These are phyloP conservation scores for Metarhizium anisopliae DNA, from an alignment of 2,329 filamentous ascomycete species.

Conservation along the genomic window DNA sequence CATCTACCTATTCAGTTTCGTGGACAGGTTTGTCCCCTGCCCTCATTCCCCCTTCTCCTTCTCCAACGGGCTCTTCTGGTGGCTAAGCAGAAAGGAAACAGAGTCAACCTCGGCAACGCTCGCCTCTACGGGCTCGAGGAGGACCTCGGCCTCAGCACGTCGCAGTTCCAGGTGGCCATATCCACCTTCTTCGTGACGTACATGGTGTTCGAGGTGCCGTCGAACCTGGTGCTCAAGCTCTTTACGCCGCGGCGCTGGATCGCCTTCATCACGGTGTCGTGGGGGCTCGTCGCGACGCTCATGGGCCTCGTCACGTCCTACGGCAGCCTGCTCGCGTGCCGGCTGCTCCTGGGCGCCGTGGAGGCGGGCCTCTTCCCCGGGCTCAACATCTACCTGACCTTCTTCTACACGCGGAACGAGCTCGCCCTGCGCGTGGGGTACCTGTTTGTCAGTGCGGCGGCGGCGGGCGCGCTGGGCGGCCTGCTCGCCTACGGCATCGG, in stretches of 20 bases:
- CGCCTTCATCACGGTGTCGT: conserved; percentile 52
- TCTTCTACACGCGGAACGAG: conserved; percentile 69
- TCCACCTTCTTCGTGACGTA: conserved; percentile 62
- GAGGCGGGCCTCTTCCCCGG: conserved; percentile 66
- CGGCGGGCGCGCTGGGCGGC: conserved; percentile 64
- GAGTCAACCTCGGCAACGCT: conserved; percentile 67
- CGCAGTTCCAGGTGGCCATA: conserved; percentile 61
- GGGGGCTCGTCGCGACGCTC: conserved; percentile 61
- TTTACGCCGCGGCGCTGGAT: conserved; percentile 55
- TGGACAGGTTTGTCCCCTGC: conserved; percentile 49
- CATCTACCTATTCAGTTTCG: conserved; percentile 66
- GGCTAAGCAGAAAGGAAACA: conserved; percentile 12
- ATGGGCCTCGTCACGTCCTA: conserved; percentile 61
- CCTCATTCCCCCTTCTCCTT: too few relatives aligned
- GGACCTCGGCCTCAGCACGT: conserved; percentile 49
- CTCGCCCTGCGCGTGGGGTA: conserved; percentile 65
- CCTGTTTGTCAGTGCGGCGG: conserved; percentile 60
- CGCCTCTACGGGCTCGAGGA: conserved; percentile 55
- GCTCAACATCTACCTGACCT: conserved; percentile 59
- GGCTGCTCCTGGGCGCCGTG: conserved; percentile 58
- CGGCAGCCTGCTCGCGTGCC: conserved; percentile 56
- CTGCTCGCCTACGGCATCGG: conserved; percentile 66
- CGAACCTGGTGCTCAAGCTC: conserved; percentile 55
- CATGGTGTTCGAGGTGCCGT: conserved; percentile 52
- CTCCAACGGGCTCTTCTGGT: background rate